phyloP scores from a whole-genome alignment of 1,139 yeast genomes.

The Arxiozyma telluris region DNA sequence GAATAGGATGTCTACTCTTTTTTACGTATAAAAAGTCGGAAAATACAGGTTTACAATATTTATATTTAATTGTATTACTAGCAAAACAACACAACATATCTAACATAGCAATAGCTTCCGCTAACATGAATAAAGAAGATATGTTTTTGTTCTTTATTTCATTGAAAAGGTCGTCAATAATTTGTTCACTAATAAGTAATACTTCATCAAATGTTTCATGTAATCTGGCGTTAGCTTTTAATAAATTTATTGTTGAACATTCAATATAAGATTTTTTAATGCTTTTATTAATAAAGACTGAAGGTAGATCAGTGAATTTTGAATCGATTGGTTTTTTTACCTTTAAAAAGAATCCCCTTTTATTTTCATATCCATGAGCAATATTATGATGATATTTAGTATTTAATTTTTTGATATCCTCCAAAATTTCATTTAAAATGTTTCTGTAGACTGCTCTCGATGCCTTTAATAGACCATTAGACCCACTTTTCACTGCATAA shows the following conservation, averaged over 20 bases:
- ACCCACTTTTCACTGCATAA: slow-evolving; percentile 38
- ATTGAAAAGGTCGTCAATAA: slow-evolving; percentile 30
- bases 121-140: slow-evolving; percentile 36
- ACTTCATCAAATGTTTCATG: slow-evolving; percentile 37
- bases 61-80: slow-evolving; percentile 19
- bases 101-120: slow-evolving; percentile 39
- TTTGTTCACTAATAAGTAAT: slow-evolving; percentile 34
- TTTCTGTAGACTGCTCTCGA: slow-evolving; percentile 37
- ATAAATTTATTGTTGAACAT: slow-evolving; percentile 37
- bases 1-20: slow-evolving; percentile 36
- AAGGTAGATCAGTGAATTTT: slow-evolving; percentile 23
- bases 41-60: slow-evolving; percentile 34
- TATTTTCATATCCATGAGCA: slow-evolving; percentile 32
- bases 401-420: slow-evolving; percentile 22
- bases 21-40: slow-evolving; percentile 29
- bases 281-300: slow-evolving; percentile 31
- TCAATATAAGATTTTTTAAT: slow-evolving; percentile 32
- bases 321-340: slow-evolving; percentile 17
- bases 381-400: slow-evolving; percentile 22
- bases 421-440: slow-evolving; percentile 33
- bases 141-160: slow-evolving; percentile 25
- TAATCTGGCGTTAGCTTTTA: slow-evolving; percentile 36
- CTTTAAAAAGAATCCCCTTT: slow-evolving; percentile 35
- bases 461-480: slow-evolving; percentile 40
- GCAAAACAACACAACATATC: slow-evolving; percentile 39